Evolutionary conservation across 139 green algal species (phyloP), one percentile per base, ranked within the genome.

Genomic region (Trebouxia sp.): DNA sequence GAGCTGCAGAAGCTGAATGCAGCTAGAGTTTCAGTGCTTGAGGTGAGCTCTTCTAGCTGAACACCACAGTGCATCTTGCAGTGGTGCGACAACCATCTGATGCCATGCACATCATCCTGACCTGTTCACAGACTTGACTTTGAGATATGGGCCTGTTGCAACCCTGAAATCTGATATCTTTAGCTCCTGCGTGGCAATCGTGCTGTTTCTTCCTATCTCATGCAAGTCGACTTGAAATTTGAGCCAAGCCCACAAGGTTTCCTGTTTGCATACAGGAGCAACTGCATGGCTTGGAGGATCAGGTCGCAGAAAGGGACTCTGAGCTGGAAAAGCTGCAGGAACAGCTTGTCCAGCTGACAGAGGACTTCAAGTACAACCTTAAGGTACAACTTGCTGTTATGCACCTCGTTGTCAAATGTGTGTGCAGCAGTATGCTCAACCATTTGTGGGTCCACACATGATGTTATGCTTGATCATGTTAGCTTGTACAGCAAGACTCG

Each of bases 361-460:
- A 75, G 1, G 87, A 91, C 39, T 86, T 91, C 53, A 86, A 80
- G 41, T 81, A 82, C 45, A 90, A 88, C 47, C 65, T 87, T 15
- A 83, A 84, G 76, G 85, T 89, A 55, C 2, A 47, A 6, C 22
- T 12, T 4, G 24, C 5, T 38, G 17, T 26, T 5, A 12, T n/a
- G 14, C 26, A 39, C 35, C 26, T 35, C 38, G 35, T n/a, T 3
- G 1, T 5, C 47, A 62, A 30, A 41, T 38, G 39, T 5, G 32
- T 26, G 56, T 39, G 75, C 28, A 47, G 6, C 15, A 12, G 14
- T 58, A 17, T 58, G 3, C 20, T 3, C 20, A 58, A 3, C 50
- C 50, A 6, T 5, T 6, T 6, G 50, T 3, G 26, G 2, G 50
- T 1, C 20, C 50, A 10, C 20, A 22, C 26, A 58, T 17, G 22